Percentiles rank a stretch among this genome's conserved stretches.
phyloP scores from a whole-genome alignment of 306 rosid species.

The Cucurbita argyrosperma region DNA sequence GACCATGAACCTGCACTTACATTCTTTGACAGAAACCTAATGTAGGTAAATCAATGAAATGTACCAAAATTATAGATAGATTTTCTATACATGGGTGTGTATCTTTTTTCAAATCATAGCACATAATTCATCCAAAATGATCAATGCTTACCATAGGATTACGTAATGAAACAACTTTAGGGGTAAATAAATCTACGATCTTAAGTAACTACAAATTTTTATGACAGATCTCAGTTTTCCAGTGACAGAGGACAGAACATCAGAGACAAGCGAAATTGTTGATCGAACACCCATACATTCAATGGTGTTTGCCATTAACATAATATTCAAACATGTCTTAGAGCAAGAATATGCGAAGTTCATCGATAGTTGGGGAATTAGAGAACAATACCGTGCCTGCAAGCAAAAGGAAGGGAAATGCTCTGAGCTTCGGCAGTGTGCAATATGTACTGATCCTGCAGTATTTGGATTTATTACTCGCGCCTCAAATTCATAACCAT shows the following conservation, averaged over 20 bases:
- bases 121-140: not conserved
- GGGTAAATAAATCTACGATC: not conserved
- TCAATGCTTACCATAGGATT: not conserved
- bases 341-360: not conserved
- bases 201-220: not conserved
- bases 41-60: not conserved
- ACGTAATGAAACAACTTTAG: not conserved
- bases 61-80: not conserved
- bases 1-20: not conserved
- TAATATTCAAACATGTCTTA: not conserved
- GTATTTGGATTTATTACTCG: not conserved
- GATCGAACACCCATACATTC: not conserved
- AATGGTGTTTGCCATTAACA: not conserved
- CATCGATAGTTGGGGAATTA: slow-evolving; percentile 1
- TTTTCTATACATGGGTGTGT: not conserved
- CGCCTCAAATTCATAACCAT: not conserved
- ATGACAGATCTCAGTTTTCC: not conserved
- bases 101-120: not conserved
- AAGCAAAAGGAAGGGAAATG: slow-evolving; percentile 88
- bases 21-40: not conserved
- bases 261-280: not conserved
- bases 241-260: not conserved
- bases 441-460: slow-evolving; percentile 90
- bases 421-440: slow-evolving; percentile 88
- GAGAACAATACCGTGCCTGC: slow-evolving; percentile 89